Base-by-base conservation (phyloP, 2,329 filamentous ascomycete species). In the Mycocentrospora acerina region DNA sequence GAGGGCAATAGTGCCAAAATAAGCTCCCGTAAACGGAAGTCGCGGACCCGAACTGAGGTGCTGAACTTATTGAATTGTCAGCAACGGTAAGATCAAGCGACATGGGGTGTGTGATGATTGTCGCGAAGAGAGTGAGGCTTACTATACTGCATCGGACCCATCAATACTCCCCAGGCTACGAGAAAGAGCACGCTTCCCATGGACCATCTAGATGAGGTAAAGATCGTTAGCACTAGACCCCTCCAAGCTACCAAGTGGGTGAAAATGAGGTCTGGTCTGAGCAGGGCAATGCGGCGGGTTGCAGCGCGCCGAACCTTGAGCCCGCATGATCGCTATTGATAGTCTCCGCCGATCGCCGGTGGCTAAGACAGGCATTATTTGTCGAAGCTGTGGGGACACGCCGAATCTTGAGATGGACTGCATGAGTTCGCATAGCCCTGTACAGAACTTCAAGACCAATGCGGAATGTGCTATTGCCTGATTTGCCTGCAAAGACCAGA, bases 161-260 rank as follows among this genome's bases (percentile, higher is more conserved):
- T 95, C 72, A 97, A 80, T 53, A 91, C 88, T 17, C 89, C 90
- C 79, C 93, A 98, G 55, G 90, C 95, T 55, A 82, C 80, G 58
- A 97, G 78, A 75, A 97, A 97, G 52, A 98, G 78, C 32, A 87
- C 64, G 32, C 91, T 96, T 38, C 90, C 93, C 66, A 96, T 83
- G 33, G 91, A 89, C 93, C 93, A 98, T 75, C 93, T 97, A 69
- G 64, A 53, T 50, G 33, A 54, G 48, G 46, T 40, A 49, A 54
- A 40, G 57, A 25, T 46, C 29, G 56, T 73, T 71, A 68, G 66
- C 68, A 46, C 55, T 51, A 49, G 42, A 34, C 34, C 44, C 31
- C 44, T 48, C 49, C 43, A 52, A 49, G 44, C 53, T 51, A 59
- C 53, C 53, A 48, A 49, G 51, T 48, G 46, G 44, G 48, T 39